These are phyloP conservation scores for Thermomucor indicae-seudaticae DNA, from an alignment of 371 early-diverging fungal genomes.

Conservation along the genomic window DNA sequence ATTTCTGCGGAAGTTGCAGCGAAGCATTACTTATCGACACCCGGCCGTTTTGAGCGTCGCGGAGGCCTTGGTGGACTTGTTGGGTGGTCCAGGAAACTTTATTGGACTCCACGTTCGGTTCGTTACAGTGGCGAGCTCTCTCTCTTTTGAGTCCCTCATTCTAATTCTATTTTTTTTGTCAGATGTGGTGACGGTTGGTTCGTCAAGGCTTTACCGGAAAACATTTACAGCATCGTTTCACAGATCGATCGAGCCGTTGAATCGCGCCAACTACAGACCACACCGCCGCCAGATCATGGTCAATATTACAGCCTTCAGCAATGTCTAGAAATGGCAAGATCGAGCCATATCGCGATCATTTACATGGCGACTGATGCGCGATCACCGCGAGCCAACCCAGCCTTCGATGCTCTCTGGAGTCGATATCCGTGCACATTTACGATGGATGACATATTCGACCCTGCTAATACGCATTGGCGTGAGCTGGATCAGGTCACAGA, in stretches of 20 bases:
- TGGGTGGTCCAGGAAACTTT: constrained; percentile 53
- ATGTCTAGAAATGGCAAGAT: constrained; percentile 23
- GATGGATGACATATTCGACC: constrained; percentile 39
- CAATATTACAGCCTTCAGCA: constrained; percentile 1
- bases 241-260: constrained; percentile 14
- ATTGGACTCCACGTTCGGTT: constrained; percentile 52
- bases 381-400: constrained; percentile 33
- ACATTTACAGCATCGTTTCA: constrained; percentile 25
- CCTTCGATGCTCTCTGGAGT: constrained; percentile 39
- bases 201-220: constrained; percentile 35
- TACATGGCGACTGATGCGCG: constrained; percentile 59
- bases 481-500: constrained; percentile 10
- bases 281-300: background rate
- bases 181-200: constrained; percentile 58
- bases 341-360: constrained; percentile 26
- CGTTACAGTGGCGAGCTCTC: background rate
- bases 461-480: constrained; percentile 1
- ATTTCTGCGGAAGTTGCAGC: constrained; percentile 30
- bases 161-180: background rate
- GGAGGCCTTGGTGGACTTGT: constrained; percentile 31
- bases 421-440: constrained; percentile 58
- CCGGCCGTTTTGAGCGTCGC: constrained; percentile 43
- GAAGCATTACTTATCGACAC: constrained; percentile 40
- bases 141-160: background rate
- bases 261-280: constrained; percentile 1